Evolutionary conservation across 208 protist genomes (phyloP).

Genomic region (Wallacemonas collosoma): DNA sequence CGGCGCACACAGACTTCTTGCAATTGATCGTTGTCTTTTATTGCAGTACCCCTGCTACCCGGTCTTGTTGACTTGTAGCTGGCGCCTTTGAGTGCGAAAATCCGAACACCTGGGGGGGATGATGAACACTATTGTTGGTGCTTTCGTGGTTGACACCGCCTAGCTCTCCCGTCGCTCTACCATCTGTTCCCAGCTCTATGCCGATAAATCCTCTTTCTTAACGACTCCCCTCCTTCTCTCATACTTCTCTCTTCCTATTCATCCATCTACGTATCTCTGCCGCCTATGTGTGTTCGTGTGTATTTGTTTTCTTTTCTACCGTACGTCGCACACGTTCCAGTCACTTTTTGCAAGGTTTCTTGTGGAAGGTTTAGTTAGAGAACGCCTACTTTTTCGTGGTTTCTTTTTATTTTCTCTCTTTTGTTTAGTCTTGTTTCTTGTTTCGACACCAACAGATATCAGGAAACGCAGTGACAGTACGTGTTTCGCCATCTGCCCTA

Average conservation of each 20-base stretch:
- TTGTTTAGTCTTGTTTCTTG: constrained; percentile 6
- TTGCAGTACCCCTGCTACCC: too few relatives aligned
- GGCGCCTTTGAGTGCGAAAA: too few relatives aligned
- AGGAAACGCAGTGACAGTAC: neutral
- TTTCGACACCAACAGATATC: constrained; percentile 13
- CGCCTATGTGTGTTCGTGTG: neutral
- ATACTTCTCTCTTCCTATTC: constrained; percentile 1
- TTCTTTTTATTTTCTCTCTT: neutral
- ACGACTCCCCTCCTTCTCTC: neutral
- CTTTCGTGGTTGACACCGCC: too few relatives aligned
- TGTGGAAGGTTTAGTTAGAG: constrained; percentile 21
- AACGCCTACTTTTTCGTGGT: constrained; percentile 8
- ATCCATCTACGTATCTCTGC: neutral
- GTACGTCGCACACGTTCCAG: neutral
- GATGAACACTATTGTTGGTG: too few relatives aligned
- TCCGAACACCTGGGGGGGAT: too few relatives aligned
- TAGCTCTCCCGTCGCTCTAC: too few relatives aligned
- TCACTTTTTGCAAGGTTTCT: constrained; percentile 19
- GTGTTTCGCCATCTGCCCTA: too few relatives aligned
- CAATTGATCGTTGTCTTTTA: too few relatives aligned
- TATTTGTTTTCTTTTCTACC: neutral
- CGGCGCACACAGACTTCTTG: too few relatives aligned
- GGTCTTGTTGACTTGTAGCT: too few relatives aligned
- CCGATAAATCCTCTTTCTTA: neutral
- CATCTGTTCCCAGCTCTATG: neutral